A percentile compares a stretch with the other conserved stretches of the same genome.
Evolutionary conservation across 2,329 filamentous ascomycete genomes (phyloP).

Genomic region (Penicillium sp.): DNA sequence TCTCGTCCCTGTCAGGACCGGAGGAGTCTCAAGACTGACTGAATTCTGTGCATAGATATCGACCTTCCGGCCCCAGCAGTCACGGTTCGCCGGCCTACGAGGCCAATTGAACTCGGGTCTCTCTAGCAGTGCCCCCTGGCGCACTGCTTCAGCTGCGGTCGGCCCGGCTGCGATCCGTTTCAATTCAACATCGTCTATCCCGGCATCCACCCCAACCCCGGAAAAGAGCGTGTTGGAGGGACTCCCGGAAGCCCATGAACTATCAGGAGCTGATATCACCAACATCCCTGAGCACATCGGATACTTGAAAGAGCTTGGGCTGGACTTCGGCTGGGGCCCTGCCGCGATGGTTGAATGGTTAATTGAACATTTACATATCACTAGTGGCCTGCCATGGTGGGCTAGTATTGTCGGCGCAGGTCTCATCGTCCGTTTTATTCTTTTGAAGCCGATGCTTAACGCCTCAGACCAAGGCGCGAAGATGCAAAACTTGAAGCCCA

Average conservation of each 20-base stretch:
- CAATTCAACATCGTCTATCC: constrained; percentile 40
- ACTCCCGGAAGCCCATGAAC: constrained; percentile 27
- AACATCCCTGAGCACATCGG: constrained; percentile 76
- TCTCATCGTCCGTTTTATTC: constrained; percentile 64
- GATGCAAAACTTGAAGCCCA: constrained; percentile 63
- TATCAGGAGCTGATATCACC: constrained; percentile 45
- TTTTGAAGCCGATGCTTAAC: constrained; percentile 68
- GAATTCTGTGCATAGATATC: constrained; percentile 35
- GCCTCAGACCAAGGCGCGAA: constrained; percentile 67
- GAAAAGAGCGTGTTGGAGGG: constrained; percentile 15
- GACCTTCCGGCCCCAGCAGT: constrained; percentile 35
- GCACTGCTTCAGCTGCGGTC: constrained; percentile 23
- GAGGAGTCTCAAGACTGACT: constrained; percentile 20
- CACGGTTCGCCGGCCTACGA: constrained; percentile 25
- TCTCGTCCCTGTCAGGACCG: constrained; percentile 11
- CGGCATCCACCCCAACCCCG: constrained; percentile 20
- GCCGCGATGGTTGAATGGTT: constrained; percentile 73
- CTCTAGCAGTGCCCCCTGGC: constrained; percentile 28
- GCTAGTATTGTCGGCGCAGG: constrained; percentile 70
- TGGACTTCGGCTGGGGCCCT: constrained; percentile 86
- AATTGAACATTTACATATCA: constrained; percentile 83
- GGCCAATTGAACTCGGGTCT: constrained; percentile 26
- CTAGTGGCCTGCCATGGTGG: constrained; percentile 79
- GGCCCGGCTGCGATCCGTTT: constrained; percentile 39
- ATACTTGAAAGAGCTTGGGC: constrained; percentile 78